These are phyloP conservation scores for Ottelia alismoides DNA, from an alignment of 106 monocot genomes.

Conservation along the genomic window DNA sequence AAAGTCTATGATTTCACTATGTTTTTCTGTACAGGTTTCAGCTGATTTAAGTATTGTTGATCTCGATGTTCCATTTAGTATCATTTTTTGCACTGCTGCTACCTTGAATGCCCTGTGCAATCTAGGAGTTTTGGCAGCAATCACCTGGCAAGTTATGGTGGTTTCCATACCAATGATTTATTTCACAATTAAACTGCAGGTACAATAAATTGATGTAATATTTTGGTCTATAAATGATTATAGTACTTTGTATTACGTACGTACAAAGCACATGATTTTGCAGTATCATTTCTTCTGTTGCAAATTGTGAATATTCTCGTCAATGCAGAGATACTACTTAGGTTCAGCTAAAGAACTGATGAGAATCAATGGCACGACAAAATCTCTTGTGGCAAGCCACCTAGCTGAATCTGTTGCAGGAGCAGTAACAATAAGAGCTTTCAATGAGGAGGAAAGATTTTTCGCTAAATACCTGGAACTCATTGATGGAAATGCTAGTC, in stretches of 20 bases:
- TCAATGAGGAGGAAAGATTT: constrained; percentile 58
- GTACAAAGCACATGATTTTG: not conserved
- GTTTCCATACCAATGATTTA: constrained; percentile 59
- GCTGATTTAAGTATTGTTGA: constrained; percentile 89
- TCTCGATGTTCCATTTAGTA: constrained; percentile 76
- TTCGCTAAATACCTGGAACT: constrained; percentile 40
- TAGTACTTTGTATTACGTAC: not conserved
- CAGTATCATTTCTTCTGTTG: too few species aligned
- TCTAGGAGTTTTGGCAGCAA: constrained; percentile 61
- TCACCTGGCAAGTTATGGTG: constrained; percentile 83
- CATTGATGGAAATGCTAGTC: constrained; percentile 67
- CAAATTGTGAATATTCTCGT: not conserved
- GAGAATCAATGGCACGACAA: constrained; percentile 93
- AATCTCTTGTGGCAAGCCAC: constrained; percentile 81
- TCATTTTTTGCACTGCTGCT: constrained; percentile 51
- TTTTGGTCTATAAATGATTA: too few species aligned
- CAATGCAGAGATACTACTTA: constrained; percentile 62
- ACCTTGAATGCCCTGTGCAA: constrained; percentile 65
- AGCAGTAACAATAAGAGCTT: constrained; percentile 70
- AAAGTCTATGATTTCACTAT: not conserved
- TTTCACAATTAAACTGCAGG: constrained; percentile 63
- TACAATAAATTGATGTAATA: constrained; percentile 2
- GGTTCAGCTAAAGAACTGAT: constrained; percentile 90
- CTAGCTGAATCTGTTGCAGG: constrained; percentile 82
- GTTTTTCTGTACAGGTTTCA: constrained; percentile 56